phyloP scores from a whole-genome alignment of 202 grass and related monocot genomes.

The Zoysia matrella region DNA sequence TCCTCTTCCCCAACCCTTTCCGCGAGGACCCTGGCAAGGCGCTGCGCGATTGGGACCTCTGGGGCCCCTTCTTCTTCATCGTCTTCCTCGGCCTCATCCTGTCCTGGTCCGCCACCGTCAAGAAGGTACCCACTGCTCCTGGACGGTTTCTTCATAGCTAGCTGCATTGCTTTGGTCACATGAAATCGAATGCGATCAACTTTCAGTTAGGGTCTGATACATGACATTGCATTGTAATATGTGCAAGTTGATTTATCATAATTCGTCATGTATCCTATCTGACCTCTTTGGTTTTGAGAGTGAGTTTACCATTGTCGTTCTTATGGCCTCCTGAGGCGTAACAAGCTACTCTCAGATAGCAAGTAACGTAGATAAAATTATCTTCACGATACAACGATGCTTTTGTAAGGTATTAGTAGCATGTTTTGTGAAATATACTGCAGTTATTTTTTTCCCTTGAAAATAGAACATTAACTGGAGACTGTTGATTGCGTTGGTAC shows the following conservation, averaged over 20 bases:
- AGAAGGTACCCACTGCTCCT: conserved; percentile 57
- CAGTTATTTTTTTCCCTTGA: background rate
- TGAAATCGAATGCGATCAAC: conserved; percentile 1
- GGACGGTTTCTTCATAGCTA: background rate
- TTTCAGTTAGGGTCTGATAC: conserved; percentile 20
- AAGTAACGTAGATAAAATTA: background rate
- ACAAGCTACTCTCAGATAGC: background rate
- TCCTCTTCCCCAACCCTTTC: too few species aligned
- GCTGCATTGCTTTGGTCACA: background rate
- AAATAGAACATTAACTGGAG: background rate
- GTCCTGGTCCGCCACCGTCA: conserved; percentile 82
- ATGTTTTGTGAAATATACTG: background rate
- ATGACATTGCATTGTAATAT: too few species aligned
- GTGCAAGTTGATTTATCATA: background rate
- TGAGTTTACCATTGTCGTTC: background rate
- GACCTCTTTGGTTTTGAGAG: background rate
- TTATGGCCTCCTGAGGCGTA: too few species aligned
- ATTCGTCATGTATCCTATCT: background rate
- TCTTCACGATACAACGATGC: too few species aligned
- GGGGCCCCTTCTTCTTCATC: too few species aligned
- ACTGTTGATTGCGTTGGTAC: background rate
- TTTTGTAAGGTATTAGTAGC: background rate
- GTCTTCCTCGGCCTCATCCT: conserved; percentile 86
- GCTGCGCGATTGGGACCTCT: conserved; percentile 93
- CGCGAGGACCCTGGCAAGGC: conserved; percentile 92